Conservation (phyloP, 2,329 filamentous ascomycete species). For the Pestalotiopsis sp. region DNA sequence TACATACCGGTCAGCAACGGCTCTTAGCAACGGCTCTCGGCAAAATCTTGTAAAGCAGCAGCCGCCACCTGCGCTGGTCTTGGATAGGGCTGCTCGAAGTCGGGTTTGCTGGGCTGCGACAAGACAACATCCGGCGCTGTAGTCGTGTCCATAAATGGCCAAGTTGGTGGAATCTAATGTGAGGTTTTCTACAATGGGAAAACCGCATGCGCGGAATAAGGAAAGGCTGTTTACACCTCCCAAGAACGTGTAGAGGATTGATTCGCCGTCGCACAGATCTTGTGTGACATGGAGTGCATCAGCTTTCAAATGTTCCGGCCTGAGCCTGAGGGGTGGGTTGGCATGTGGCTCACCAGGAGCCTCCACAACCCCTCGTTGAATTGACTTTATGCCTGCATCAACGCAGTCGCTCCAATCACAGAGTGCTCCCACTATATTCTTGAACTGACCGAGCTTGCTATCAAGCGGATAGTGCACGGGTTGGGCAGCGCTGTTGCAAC, state of each 20-base stretch:
- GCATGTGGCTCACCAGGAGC: background rate
- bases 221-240: background rate
- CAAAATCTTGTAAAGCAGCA: background rate
- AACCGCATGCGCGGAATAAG: background rate
- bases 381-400: background rate
- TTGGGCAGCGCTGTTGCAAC: background rate
- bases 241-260: constrained; percentile 4
- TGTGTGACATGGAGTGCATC: background rate
- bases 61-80: background rate
- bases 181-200: background rate
- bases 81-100: background rate
- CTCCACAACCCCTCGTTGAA: background rate
- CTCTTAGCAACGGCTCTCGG: background rate
- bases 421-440: background rate
- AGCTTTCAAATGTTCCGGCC: background rate
- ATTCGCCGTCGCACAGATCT: constrained; percentile 9
- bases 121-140: background rate
- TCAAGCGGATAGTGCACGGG: background rate
- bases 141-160: background rate
- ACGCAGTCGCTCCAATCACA: background rate
- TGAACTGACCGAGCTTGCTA: background rate
- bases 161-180: background rate
- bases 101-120: background rate
- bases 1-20: background rate
- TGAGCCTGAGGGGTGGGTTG: background rate